Evolutionary conservation across 352 stramenopile genomes (phyloP).

Genomic region (Thalassiosira hispida): DNA sequence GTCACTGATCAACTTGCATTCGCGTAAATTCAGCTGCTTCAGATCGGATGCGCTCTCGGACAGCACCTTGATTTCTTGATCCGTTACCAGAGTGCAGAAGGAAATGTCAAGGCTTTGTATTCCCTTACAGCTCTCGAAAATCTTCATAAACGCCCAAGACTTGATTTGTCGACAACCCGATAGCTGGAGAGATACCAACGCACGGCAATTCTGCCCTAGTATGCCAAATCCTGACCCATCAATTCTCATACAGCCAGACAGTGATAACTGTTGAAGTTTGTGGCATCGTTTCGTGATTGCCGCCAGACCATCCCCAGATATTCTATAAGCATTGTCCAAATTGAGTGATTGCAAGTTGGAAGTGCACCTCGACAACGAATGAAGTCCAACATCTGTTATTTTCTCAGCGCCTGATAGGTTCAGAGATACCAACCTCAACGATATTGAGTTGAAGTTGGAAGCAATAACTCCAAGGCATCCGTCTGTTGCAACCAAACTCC

Average conservation of each 20-base stretch:
- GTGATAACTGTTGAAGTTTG: constrained; percentile 62
- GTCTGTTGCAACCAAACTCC: constrained; percentile 60
- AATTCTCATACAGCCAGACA: constrained; percentile 71
- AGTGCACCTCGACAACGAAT: constrained; percentile 32
- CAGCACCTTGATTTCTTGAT: constrained; percentile 86
- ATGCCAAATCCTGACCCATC: constrained; percentile 66
- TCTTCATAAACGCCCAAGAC: constrained; percentile 87
- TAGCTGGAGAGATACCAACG: constrained; percentile 69
- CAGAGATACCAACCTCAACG: constrained; percentile 17
- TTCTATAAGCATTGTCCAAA: constrained; percentile 55
- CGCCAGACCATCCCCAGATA: constrained; percentile 66
- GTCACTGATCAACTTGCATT: constrained; percentile 90
- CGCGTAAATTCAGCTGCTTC: constrained; percentile 82
- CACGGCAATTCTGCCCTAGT: constrained; percentile 70
- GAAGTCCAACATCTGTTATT: constrained; percentile 56
- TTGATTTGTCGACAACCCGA: constrained; percentile 86
- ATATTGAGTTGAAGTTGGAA: background rate
- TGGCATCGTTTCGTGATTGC: constrained; percentile 65
- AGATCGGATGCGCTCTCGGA: constrained; percentile 83
- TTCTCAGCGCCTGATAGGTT: constrained; percentile 55
- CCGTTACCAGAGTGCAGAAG: constrained; percentile 86
- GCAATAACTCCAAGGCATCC: constrained; percentile 43
- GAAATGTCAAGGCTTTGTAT: constrained; percentile 87
- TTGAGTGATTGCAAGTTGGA: constrained; percentile 33
- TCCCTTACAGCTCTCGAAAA: constrained; percentile 85